A percentile compares a stretch with the other conserved stretches of the same genome.
Evolutionary conservation across 2,329 filamentous ascomycete species (phyloP).

Genomic region (Pestalotiopsis sp.): DNA sequence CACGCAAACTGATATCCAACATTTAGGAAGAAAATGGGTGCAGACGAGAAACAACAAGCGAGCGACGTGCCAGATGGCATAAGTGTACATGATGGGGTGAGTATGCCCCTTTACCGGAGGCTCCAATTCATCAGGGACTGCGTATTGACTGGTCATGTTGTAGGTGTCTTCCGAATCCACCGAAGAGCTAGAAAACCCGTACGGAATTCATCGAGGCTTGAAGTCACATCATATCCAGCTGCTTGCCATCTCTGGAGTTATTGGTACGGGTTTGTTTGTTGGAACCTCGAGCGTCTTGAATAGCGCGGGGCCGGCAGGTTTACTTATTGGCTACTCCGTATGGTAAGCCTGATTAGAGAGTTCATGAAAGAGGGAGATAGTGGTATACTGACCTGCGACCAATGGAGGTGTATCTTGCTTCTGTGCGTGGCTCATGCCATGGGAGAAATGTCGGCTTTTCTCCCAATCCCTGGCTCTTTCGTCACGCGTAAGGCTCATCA

Average conservation of each 20-base stretch:
- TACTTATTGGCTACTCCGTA: not conserved
- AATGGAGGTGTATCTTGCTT: constrained; percentile 28
- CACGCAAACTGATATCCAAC: not conserved
- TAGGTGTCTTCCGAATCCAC: not conserved
- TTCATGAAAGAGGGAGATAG: constrained; percentile 29
- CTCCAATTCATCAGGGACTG: not conserved
- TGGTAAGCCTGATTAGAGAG: constrained; percentile 21
- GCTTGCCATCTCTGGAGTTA: constrained; percentile 18
- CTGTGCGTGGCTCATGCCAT: constrained; percentile 30
- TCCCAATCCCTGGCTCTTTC: constrained; percentile 48
- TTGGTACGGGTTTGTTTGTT: constrained; percentile 14
- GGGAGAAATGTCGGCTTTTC: constrained; percentile 53
- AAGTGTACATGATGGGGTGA: not conserved
- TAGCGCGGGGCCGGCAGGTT: not conserved
- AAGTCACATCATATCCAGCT: constrained; percentile 13
- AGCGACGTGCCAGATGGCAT: not conserved
- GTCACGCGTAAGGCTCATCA: constrained; percentile 39
- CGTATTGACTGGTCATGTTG: not conserved
- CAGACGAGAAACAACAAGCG: not conserved
- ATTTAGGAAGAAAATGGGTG: not conserved
- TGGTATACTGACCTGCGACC: constrained; percentile 34
- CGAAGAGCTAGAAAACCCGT: not conserved
- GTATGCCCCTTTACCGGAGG: not conserved
- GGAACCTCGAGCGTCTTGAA: not conserved
- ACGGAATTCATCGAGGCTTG: not conserved